Evolutionary conservation across 352 stramenopile species (phyloP), one percentile per base, ranked within the genome.

Genomic region (Globisporangium lucens): DNA sequence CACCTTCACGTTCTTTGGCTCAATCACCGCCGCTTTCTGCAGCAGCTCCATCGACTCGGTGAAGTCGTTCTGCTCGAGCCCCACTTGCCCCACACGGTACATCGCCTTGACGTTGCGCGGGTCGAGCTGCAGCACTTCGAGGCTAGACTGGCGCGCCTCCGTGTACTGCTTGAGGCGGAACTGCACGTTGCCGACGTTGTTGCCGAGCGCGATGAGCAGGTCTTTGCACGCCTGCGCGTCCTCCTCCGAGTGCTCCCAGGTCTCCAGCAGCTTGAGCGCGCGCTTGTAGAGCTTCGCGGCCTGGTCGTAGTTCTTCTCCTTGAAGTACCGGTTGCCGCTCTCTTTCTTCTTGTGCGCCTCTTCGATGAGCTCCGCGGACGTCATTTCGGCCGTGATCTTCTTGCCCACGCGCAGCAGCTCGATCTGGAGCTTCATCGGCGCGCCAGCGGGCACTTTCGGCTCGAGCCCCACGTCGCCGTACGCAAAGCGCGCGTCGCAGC

Each of bases 181-280:
- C 71, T 94, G 87, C 56, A 94, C 87, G 56, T 94, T 94, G 52
- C 74, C 87, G 17, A 94, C 84, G 64, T 94, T 94, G 74, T 94
- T 94, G 35, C 84, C 87, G 13, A 94, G 67, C 27, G 84, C 84
- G 33, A 93, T 73, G 15, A 94, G 75, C 68, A 94, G 74, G 53
- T 87, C 78, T 61, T 92, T 91, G 75, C 87, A 94, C 67, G 80
- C 68, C 22, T 61, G 49, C n/a, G 70, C 66, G 56, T 83, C 76
- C 46, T 85, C 76, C 0, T 89, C 80, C 22, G 70, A 77, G 62
- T 81, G 80, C 55, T 94, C 81, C 81, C 83, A 93, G 58, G 74
- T 80, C 62, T 93, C 87, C 47, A 94, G 71, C 51, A 94, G 76
- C 74, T 93, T 93, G 43, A 94, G 79, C 60, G 87, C 84, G 47